These are phyloP conservation scores for Solanum hybrid DNA, from an alignment of 305 asterid species.

Conservation along the genomic window DNA sequence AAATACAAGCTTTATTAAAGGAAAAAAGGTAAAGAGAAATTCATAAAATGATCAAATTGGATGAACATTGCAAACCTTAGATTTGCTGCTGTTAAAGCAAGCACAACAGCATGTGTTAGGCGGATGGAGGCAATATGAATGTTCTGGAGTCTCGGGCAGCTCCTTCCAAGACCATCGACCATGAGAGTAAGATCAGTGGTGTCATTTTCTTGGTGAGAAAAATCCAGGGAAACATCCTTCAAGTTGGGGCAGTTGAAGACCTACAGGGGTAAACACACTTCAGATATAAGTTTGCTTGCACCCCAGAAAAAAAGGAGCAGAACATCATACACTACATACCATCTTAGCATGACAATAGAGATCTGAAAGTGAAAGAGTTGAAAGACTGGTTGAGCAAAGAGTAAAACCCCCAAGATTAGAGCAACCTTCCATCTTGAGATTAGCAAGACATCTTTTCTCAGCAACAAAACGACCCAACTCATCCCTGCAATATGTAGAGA, in stretches of 20 bases:
- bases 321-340: slow-evolving; percentile 34
- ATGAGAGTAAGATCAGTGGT: slow-evolving; percentile 57
- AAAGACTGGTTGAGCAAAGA: slow-evolving; percentile 62
- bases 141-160: slow-evolving; percentile 75
- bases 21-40: background rate
- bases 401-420: slow-evolving; percentile 56
- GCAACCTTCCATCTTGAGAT: slow-evolving; percentile 95
- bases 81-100: slow-evolving; percentile 80
- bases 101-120: slow-evolving; percentile 76
- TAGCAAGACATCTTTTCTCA: slow-evolving; percentile 61
- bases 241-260: slow-evolving; percentile 75
- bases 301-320: background rate
- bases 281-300: background rate
- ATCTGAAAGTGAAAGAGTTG: slow-evolving; percentile 75
- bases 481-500: slow-evolving; percentile 46
- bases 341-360: slow-evolving; percentile 73
- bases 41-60: background rate
- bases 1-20: background rate
- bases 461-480: slow-evolving; percentile 78
- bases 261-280: slow-evolving; percentile 23
- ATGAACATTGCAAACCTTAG: slow-evolving; percentile 43
- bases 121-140: slow-evolving; percentile 68
- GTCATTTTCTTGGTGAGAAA: slow-evolving; percentile 76
- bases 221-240: slow-evolving; percentile 73
- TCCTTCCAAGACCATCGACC: slow-evolving; percentile 65